Conservation (phyloP, 2,329 filamentous ascomycete genomes). For the Pseudocercospora fuligena region DNA sequence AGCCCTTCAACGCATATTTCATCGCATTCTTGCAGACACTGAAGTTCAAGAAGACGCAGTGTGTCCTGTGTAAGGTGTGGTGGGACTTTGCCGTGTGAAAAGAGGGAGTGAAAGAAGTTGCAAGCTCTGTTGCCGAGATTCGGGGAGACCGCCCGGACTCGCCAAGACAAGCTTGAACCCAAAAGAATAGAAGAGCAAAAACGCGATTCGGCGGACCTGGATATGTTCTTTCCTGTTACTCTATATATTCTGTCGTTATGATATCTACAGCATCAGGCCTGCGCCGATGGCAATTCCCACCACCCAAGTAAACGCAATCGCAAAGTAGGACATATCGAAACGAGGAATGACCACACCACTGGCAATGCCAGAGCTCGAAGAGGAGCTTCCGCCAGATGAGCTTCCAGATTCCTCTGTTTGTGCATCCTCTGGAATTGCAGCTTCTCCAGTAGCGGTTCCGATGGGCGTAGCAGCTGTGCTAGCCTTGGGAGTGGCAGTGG, state of each 20-base stretch:
- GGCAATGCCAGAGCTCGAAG: constrained; percentile 18
- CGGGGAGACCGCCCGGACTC: too few relatives aligned
- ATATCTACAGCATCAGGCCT: constrained; percentile 27
- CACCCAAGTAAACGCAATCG: constrained; percentile 21
- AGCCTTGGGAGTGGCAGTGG: constrained; percentile 29
- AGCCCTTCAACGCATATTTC: neutral
- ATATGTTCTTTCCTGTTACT: neutral
- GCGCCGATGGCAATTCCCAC: constrained; percentile 20
- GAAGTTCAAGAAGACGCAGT: too few relatives aligned
- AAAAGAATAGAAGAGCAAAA: too few relatives aligned
- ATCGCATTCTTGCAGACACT: too few relatives aligned
- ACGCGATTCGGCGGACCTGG: too few relatives aligned
- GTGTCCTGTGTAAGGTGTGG: too few relatives aligned
- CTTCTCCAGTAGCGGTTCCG: constrained; percentile 39
- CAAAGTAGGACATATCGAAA: constrained; percentile 22
- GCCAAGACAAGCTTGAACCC: too few relatives aligned
- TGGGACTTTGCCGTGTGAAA: too few relatives aligned
- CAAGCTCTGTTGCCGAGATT: too few relatives aligned
- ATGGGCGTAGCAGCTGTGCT: constrained; percentile 33
- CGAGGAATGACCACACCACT: constrained; percentile 18
- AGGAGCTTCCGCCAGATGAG: constrained; percentile 8
- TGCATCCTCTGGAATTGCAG: constrained; percentile 36
- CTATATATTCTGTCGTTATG: constrained; percentile 22
- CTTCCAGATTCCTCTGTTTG: constrained; percentile 14
- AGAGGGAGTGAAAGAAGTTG: too few relatives aligned